phyloP scores from a whole-genome alignment of 331 rosid species.

The Arachis monticola region DNA sequence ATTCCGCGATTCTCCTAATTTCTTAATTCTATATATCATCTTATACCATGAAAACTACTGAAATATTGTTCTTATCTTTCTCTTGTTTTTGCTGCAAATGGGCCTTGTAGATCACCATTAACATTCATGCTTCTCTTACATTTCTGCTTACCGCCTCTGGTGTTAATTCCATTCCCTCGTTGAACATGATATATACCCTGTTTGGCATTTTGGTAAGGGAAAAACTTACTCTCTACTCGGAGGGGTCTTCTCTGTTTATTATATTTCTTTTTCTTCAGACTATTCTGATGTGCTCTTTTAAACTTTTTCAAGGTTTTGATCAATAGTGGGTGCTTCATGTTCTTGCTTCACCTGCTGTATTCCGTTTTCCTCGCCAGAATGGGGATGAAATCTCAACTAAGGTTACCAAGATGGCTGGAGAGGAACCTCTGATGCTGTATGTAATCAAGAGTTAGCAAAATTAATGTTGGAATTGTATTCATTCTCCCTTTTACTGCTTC shows the following conservation, averaged over 20 bases:
- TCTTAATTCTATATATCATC: not conserved
- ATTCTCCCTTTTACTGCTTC: not conserved
- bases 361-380: conserved; percentile 81
- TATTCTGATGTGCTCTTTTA: conserved; percentile 3
- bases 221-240: not conserved
- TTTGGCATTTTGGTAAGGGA: conserved; percentile 74
- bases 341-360: conserved; percentile 87
- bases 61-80: conserved; percentile 9
- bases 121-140: conserved; percentile 93
- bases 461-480: conserved; percentile 8
- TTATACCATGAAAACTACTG: not conserved
- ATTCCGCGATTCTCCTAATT: conserved; percentile 1
- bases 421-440: conserved; percentile 58
- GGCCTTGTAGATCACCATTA: conserved; percentile 82
- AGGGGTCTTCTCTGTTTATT: conserved; percentile 6
- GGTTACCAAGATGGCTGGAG: conserved; percentile 91
- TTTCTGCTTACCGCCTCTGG: conserved; percentile 80
- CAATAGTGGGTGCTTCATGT: conserved; percentile 75
- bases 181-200: conserved; percentile 68
- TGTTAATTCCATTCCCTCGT: conserved; percentile 73
- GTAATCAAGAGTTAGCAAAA: conserved; percentile 6
- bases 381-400: conserved; percentile 86
- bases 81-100: conserved; percentile 10
- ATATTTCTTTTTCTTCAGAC: not conserved
- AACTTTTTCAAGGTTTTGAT: conserved; percentile 63